Conservation (phyloP, 495 filamentous ascomycete species). For the Lophium mytilinum region DNA sequence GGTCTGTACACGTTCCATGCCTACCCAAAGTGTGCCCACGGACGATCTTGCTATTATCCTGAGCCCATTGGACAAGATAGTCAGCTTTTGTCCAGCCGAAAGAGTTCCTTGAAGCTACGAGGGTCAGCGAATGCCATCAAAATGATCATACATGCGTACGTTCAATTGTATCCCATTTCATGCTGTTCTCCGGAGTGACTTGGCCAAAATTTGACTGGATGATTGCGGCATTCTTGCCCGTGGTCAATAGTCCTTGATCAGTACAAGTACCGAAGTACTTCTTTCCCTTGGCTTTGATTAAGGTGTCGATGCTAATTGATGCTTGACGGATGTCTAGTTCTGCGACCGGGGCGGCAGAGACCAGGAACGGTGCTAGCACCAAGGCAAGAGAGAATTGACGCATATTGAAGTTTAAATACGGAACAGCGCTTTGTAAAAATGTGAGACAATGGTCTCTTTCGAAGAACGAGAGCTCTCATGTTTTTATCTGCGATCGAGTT, state of each 20-base stretch:
- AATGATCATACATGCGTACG: not conserved
- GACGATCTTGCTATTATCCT: conserved; percentile 46
- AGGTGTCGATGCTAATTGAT: conserved; percentile 47
- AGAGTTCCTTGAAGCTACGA: conserved; percentile 29
- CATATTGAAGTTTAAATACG: too few relatives aligned
- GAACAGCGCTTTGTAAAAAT: too few relatives aligned
- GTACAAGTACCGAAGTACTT: conserved; percentile 51
- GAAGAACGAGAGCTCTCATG: too few relatives aligned
- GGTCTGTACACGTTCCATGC: too few relatives aligned
- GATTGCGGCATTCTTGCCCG: conserved; percentile 46
- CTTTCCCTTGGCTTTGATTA: conserved; percentile 54
- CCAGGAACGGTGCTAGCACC: too few relatives aligned
- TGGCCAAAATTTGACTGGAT: conserved; percentile 54
- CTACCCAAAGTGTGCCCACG: conserved; percentile 50
- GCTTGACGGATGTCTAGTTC: too few relatives aligned
- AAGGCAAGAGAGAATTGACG: too few relatives aligned
- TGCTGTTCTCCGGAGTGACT: conserved; percentile 59
- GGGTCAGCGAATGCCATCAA: too few relatives aligned
- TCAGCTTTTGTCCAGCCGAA: conserved; percentile 49
- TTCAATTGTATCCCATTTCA: conserved; percentile 54
- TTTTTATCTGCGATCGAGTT: too few relatives aligned
- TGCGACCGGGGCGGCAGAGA: too few relatives aligned
- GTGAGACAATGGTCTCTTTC: too few relatives aligned
- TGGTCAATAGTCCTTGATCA: conserved; percentile 46
- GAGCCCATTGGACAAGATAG: conserved; percentile 54